phyloP scores from a whole-genome alignment of 2,329 filamentous ascomycete species.

The Corynespora cassiicola region DNA sequence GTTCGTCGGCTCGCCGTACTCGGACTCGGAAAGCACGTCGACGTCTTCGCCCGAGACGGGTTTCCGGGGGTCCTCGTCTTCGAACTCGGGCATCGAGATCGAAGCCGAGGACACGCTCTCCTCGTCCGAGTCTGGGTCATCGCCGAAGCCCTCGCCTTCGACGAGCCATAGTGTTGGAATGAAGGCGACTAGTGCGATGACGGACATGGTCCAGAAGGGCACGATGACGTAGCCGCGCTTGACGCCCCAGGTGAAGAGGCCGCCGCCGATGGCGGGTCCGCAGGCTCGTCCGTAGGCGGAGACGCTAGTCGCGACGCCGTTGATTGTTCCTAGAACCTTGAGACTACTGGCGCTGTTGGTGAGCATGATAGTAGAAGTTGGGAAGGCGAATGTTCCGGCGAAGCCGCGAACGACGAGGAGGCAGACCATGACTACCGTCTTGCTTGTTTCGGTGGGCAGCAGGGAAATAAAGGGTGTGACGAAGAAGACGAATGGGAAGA shows the following conservation, averaged over 20 bases:
- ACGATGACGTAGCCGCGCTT: conserved; percentile 77
- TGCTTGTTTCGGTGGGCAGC: conserved; percentile 54
- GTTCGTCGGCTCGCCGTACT: conserved; percentile 44
- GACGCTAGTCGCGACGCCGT: conserved; percentile 86
- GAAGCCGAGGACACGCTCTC: conserved; percentile 29
- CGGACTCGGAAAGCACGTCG: conserved; percentile 39
- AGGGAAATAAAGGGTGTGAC: conserved; percentile 83
- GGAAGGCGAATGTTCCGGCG: conserved; percentile 83
- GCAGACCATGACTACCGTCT: conserved; percentile 66
- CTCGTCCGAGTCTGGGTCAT: conserved; percentile 42
- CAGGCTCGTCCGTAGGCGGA: conserved; percentile 79
- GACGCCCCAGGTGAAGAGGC: conserved; percentile 77
- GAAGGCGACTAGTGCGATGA: conserved; percentile 68
- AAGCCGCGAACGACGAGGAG: conserved; percentile 78
- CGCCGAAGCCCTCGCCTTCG: conserved; percentile 72
- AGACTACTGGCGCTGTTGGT: conserved; percentile 84
- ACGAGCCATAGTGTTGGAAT: conserved; percentile 77
- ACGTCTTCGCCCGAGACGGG: conserved; percentile 10
- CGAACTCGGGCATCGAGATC: conserved; percentile 15
- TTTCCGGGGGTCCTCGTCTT: conserved; percentile 16
- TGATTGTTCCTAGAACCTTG: conserved; percentile 82
- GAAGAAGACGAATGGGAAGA: conserved; percentile 79
- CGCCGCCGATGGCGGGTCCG: conserved; percentile 78
- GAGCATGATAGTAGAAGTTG: conserved; percentile 86
- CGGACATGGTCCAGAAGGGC: conserved; percentile 80